Percentiles rank a stretch among this genome's conserved stretches.
Conservation (phyloP, 768 basidiomycete species). For the Lenzites betulinus region DNA sequence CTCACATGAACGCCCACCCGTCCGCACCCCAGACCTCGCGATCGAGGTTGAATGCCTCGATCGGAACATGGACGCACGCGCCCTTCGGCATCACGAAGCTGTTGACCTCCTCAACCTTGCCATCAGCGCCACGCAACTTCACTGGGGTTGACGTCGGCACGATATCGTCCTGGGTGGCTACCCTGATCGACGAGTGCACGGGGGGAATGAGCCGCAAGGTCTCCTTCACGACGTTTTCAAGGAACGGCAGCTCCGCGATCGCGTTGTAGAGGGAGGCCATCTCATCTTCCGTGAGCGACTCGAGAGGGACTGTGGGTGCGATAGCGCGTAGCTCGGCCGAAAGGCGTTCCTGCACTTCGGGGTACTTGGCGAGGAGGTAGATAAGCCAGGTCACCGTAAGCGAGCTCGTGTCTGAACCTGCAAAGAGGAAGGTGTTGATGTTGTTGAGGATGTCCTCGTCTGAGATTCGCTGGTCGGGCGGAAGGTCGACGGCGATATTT, state of each 20-base stretch:
- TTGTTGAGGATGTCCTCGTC: constrained; percentile 87
- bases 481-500: constrained; percentile 71
- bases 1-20: constrained; percentile 79
- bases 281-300: constrained; percentile 61
- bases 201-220: constrained; percentile 78
- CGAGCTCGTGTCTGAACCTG: constrained; percentile 86
- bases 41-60: constrained; percentile 81
- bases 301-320: constrained; percentile 39
- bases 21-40: constrained; percentile 78
- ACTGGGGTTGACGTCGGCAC: constrained; percentile 72
- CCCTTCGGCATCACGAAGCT: constrained; percentile 63
- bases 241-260: constrained; percentile 63
- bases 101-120: constrained; percentile 41
- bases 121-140: constrained; percentile 44
- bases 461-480: constrained; percentile 71
- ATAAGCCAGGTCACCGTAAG: constrained; percentile 85
- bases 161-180: constrained; percentile 76
- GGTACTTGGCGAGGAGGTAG: constrained; percentile 69
- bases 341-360: constrained; percentile 66
- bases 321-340: constrained; percentile 64
- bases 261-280: constrained; percentile 57
- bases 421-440: constrained; percentile 89
- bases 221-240: constrained; percentile 79
- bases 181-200: constrained; percentile 77
- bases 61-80: constrained; percentile 72